Evolutionary conservation across 176 grass and related monocot species (phyloP), one percentile per base, ranked within the genome.

Genomic region (Cenchrus americanus): DNA sequence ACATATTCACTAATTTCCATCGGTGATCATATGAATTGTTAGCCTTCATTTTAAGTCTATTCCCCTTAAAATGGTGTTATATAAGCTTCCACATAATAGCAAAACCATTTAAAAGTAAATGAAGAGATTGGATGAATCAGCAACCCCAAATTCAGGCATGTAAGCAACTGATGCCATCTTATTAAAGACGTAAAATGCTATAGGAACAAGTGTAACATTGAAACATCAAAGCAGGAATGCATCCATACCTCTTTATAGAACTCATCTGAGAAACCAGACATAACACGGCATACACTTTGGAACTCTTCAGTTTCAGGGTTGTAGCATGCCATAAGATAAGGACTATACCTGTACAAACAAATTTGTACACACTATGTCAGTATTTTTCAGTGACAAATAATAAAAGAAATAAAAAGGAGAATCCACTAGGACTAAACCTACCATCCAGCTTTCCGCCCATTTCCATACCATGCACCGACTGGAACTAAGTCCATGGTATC

Each of bases 281-380:
- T 99, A 53, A 96, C 96, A 85, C 91, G 96, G 27, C 96, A 96
- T 18, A 96, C 89, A 75, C 96, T 99, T 82, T 96, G 96, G 79
- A 90, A 99, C 55, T 94, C 96, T 90, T 96, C 96, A 72, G 80
- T 77, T 66, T 94, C 96, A 70, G 93, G 91, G 77, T 99, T 99
- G 63, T 99, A 96, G 87, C 93, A 99, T 84, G 96, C 93, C 96
- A 99, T 89, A 80, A 99, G 93, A 88, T 94, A 96, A 80, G 96
- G 96, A 41, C 96, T 99, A 81, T 90, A 94, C 96, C 93, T 99
- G 87, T 82, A 85, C 46, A 66, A 59, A 63, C 48, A 71, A 79
- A 84, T 51, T 83, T 26, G 22, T 10, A 26, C 42, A 84, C 18
- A 81, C 5, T 79, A 58, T 26, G 7, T 55, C 26, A 22, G 71